Evolutionary conservation across 495 filamentous ascomycete species (phyloP).

Genomic region (Tuber magnatum): DNA sequence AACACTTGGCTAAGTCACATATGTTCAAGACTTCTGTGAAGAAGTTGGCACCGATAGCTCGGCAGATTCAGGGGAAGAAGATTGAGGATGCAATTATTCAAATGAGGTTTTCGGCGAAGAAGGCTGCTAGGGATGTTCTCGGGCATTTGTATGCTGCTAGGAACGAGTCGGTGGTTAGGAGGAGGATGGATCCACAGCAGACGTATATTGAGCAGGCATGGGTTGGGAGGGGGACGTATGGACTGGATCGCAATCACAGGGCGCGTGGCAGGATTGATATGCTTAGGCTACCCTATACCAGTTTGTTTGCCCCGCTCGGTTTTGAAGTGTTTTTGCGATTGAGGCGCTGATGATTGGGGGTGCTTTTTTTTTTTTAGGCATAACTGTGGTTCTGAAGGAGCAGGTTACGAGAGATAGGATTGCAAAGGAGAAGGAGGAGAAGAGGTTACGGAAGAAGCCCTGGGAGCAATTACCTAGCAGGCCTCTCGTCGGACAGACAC

Average conservation of each 20-base stretch:
- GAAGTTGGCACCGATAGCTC: slow-evolving; percentile 75
- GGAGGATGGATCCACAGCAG: slow-evolving; percentile 73
- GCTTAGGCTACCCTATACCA: slow-evolving; percentile 60
- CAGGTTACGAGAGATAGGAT: slow-evolving; percentile 77
- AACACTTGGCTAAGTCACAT: slow-evolving; percentile 55
- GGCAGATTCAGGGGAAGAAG: slow-evolving; percentile 84
- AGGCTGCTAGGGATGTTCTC: slow-evolving; percentile 70
- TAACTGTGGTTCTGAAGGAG: slow-evolving; percentile 84
- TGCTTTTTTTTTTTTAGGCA: slow-evolving; percentile 46
- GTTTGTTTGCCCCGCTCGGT: slow-evolving; percentile 48
- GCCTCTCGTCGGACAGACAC: slow-evolving; percentile 67
- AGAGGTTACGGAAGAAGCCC: slow-evolving; percentile 60
- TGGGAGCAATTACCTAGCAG: slow-evolving; percentile 82
- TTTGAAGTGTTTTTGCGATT: slow-evolving; percentile 3
- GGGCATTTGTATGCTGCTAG: slow-evolving; percentile 69
- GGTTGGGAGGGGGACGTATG: slow-evolving; percentile 69
- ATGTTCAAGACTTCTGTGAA: slow-evolving; percentile 73
- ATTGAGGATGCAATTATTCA: slow-evolving; percentile 87
- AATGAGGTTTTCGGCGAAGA: slow-evolving; percentile 94
- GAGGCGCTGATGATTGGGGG: slow-evolving; percentile 9
- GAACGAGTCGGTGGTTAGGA: slow-evolving; percentile 65
- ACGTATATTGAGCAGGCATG: slow-evolving; percentile 88
- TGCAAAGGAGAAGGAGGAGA: slow-evolving; percentile 66
- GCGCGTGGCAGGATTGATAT: slow-evolving; percentile 59
- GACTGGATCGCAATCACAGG: slow-evolving; percentile 52